Base-by-base conservation (phyloP, 176 grass and related monocot genomes). In the Carex scoparia region DNA sequence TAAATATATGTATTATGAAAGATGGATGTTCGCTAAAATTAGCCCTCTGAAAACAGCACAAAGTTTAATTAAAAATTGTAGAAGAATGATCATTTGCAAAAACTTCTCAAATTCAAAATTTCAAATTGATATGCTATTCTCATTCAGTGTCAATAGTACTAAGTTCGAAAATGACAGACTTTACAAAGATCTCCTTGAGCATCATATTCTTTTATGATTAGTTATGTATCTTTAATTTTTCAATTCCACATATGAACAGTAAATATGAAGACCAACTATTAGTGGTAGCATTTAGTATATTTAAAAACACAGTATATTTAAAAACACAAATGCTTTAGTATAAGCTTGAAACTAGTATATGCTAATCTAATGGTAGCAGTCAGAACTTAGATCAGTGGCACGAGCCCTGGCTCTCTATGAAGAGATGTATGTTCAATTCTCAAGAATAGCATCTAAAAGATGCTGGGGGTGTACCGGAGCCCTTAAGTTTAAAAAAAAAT, bases 341-440 rank as follows among this genome's bases (percentile, higher is more conserved):
- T 32, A 77, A 12, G 73, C 68, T 77, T 77, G 4, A 49, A 71
- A 77, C 51, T 77, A 77, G 48, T 77, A 1, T 77, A 12, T 77
- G 73, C 11, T 77, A 30, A 77, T 77, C 9, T 28, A 55, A 76
- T 54, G 1, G 15, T 53, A 77, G 48, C 12, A 56, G 4, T 56
- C 44, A 85, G 69, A 73, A 60, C 38, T 40, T 40, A 40, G 38
- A 4, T 0, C 38, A 5, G 38, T 40, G 38, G 38, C 38, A 40
- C 4, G 38, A 40, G 38, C 38, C 38, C 38, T 40, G 38, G 38
- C 38, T 40, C 38, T 40, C 38, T 40, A 40, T 4, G 38, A 40
- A 40, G 38, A 40, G 38, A 40, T 0, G 38, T 4, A 40, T 0
- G 5, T 40, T 40, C 38, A 40, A 40, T 40, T 40, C 5, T 40